Conservation (phyloP, 2,329 filamentous ascomycete species). For the Periglandula ipomoeae region DNA sequence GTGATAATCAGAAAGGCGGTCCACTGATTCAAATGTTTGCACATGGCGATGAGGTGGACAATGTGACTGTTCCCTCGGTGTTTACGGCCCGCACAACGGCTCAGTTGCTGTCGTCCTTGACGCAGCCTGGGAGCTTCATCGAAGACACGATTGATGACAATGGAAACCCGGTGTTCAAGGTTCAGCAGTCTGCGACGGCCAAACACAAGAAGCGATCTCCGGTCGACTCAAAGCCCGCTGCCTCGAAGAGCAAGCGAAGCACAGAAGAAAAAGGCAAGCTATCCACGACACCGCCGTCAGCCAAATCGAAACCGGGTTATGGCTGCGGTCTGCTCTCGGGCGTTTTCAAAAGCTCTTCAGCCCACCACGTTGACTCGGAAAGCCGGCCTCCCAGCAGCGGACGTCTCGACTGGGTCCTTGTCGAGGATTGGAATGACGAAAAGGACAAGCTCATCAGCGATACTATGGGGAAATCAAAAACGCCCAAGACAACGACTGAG, state of each 20-base stretch:
- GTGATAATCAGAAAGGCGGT: conserved; percentile 83
- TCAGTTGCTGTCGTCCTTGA: conserved; percentile 79
- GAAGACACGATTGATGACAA: conserved; percentile 53
- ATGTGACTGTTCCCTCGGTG: conserved; percentile 85
- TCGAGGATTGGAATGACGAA: conserved; percentile 56
- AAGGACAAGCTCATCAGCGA: conserved; percentile 34
- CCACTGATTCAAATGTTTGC: conserved; percentile 96
- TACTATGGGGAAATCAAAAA: conserved; percentile 22
- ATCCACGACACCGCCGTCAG: conserved; percentile 13
- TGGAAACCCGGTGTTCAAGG: conserved; percentile 45
- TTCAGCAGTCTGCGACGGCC: conserved; percentile 37
- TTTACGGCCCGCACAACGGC: conserved; percentile 95
- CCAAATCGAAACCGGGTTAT: conserved; percentile 9
- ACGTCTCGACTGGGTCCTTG: conserved; percentile 62
- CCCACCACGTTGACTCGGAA: conserved; percentile 34
- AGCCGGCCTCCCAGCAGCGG: conserved; percentile 64
- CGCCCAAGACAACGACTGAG: conserved; percentile 5
- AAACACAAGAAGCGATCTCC: conserved; percentile 21
- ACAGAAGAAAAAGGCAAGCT: conserved; percentile 16
- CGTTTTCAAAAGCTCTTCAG: conserved; percentile 14
- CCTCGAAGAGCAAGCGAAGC: conserved; percentile 18
- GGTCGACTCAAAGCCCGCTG: conserved; percentile 21
- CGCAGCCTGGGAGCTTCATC: conserved; percentile 59
- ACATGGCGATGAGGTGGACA: conserved; percentile 81
- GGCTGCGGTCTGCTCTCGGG: background rate